phyloP scores from a whole-genome alignment of 768 basidiomycete genomes.

The Mycena albidolilacea region DNA sequence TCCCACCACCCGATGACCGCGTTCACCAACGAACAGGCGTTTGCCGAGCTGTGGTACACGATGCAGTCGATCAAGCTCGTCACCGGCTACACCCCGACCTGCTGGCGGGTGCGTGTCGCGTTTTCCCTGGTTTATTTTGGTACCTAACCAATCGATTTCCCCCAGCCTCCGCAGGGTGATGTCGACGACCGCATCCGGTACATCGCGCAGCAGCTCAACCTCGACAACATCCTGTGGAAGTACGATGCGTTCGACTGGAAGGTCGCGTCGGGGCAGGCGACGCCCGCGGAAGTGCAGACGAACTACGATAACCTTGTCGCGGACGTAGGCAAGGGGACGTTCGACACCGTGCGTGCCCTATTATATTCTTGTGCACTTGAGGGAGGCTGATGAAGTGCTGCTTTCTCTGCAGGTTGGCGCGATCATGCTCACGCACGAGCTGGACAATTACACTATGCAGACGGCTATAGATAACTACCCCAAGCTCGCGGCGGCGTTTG shows the following conservation, averaged over 20 bases:
- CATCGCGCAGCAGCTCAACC: slow-evolving; percentile 31
- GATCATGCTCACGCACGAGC: slow-evolving; percentile 63
- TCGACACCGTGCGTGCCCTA: slow-evolving; percentile 16
- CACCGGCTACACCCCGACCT: slow-evolving; percentile 69
- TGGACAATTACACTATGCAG: slow-evolving; percentile 73
- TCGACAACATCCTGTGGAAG: slow-evolving; percentile 78
- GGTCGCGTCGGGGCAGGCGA: slow-evolving; percentile 40
- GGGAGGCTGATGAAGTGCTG: neutral
- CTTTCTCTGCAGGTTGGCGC: slow-evolving; percentile 22
- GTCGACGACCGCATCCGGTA: slow-evolving; percentile 39
- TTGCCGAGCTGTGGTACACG: slow-evolving; percentile 84
- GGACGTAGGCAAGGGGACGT: slow-evolving; percentile 7
- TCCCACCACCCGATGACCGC: slow-evolving; percentile 73
- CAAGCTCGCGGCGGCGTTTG: slow-evolving; percentile 61
- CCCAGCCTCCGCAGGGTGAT: slow-evolving; percentile 42
- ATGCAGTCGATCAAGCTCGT: slow-evolving; percentile 69
- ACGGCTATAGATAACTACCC: slow-evolving; percentile 68
- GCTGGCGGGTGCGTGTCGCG: slow-evolving; percentile 65
- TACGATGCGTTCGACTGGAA: slow-evolving; percentile 40
- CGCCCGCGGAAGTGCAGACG: slow-evolving; percentile 18
- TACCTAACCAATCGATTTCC: slow-evolving; percentile 9
- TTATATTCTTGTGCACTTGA: no score
- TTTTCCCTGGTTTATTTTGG: neutral
- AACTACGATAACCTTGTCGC: slow-evolving; percentile 33
- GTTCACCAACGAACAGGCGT: slow-evolving; percentile 74